Base-by-base conservation (phyloP, 495 filamentous ascomycete species). In the Hypoxylon fragiforme region DNA sequence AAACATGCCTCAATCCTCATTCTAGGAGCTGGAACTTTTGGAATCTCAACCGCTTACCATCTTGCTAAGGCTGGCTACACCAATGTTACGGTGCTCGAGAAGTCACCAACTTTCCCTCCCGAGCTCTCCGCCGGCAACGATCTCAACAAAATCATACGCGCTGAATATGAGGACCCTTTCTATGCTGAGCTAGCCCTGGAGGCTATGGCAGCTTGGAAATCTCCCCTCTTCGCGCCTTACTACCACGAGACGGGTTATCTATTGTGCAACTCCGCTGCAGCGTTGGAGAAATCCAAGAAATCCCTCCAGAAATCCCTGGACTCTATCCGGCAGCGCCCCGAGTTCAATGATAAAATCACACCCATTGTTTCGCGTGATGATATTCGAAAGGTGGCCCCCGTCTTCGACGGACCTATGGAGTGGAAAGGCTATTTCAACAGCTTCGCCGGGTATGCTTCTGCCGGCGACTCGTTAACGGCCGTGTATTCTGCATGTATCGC, bases 341-440 rank as follows among this genome's bases (percentile, higher is more conserved):
- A 50, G 1, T 71, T 76, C 52, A 61, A 62, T 4, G 62, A 59
- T 0, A 68, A 73, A 19, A 69, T 80, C 39, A 44, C 63, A 3
- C 62, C 66, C 0, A 42, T 81, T 5, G 64, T 68, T 2, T 55
- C 60, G 8, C 30, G 56, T 0, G 54, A 70, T 0, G 75, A 77
- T 16, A 71, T 81, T 21, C 68, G 63, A 2, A 50, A 69, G 5
- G 64, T 63, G 3, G 65, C 66, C n/a, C 76, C 76, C 62, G 75
- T 75, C 37, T 71, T 76, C 20, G 60, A 67, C 31, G 79, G 79
- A 0, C 68, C 70, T 0, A 58, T 84, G 36, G 56, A 73, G 8
- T 83, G 75, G 74, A 72, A 70, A 11, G 80, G 80, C 9, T 83
- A 84, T 55, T 70, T 81, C 38, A 84, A 83, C 46, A 70, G 69